Evolutionary conservation across 768 basidiomycete genomes (phyloP), one percentile per base, ranked within the genome.

Genomic region (Trametes cubensis): DNA sequence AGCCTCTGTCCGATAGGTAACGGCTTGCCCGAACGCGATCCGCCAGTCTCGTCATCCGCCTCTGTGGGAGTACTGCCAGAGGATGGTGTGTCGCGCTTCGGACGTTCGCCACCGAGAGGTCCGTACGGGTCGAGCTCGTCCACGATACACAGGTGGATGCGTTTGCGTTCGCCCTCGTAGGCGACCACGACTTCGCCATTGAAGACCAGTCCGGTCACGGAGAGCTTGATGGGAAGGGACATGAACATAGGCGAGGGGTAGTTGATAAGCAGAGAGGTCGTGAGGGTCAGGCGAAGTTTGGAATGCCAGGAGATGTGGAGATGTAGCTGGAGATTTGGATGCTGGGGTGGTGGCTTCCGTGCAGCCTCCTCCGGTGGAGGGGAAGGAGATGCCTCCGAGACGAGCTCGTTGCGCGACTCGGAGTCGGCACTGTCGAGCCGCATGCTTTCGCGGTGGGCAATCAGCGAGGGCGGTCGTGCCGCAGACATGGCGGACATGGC

Each of bases 241-340:
- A 99, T 98, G 81, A 99, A 98, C 73, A 90, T 85, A 0, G 90
- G 89, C 0, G 94, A 94, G 6, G 97, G 97, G 73, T 98, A 98
- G 76, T 99, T 97, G 75, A 99, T 95, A 63, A 95, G 84, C 26
- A 98, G 82, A 10, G 94, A 95, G 0, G 97, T 98, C 30, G 92
- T 87, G 58, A 99, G 81, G 8, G 91, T 92, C 67, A 99, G 80
- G 17, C 91, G 88, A 10, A 98, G 80, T 73, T 97, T 88, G 11
- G 95, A 93, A 55, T 88, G 84, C 87, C 96, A 96, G 34, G 84
- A 81, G 46, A 98, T 77, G 68, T 88, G 86, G 0, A 99, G 79
- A 71, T 98, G 95, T 4, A 97, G 75, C 72, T 99, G 97, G 28
- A 98, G 79, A 71, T 95, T 90, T 2, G 92, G 86, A 48, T 80